Conservation (phyloP, 169 alveolate genomes). For the Plasmodium ovale region DNA sequence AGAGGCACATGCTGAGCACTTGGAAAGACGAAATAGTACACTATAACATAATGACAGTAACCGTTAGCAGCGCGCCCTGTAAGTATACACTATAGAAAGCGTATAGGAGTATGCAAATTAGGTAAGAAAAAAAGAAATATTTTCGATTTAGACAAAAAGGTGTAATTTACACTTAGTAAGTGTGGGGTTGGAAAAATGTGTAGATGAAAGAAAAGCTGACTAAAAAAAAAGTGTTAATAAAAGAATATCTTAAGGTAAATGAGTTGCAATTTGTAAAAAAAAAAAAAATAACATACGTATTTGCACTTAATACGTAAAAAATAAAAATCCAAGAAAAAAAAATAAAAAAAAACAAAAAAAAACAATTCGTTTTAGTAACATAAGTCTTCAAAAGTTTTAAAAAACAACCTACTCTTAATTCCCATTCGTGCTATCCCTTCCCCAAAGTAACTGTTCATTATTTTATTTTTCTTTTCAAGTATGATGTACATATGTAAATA, state of each 20-base stretch:
- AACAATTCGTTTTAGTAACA: too few species aligned
- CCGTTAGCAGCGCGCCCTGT: background rate
- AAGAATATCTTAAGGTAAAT: background rate
- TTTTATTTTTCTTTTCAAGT: too few species aligned
- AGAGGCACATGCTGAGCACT: too few species aligned
- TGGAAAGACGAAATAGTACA: background rate
- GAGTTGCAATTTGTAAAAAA: background rate
- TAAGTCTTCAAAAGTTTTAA: too few species aligned
- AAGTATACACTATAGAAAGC: background rate
- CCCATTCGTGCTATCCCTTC: too few species aligned
- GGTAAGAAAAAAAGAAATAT: background rate
- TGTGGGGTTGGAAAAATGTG: background rate
- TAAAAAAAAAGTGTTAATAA: background rate
- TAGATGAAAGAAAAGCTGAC: background rate
- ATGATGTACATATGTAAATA: too few species aligned
- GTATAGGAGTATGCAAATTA: background rate
- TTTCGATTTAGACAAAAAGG: background rate
- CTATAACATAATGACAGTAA: background rate
- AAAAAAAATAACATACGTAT: background rate
- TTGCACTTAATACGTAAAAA: too few species aligned
- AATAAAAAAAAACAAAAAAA: too few species aligned
- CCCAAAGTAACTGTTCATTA: too few species aligned
- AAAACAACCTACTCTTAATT: too few species aligned
- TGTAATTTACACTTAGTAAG: background rate
- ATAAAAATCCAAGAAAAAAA: too few species aligned